Evolutionary conservation across 495 filamentous ascomycete species (phyloP), one percentile per base, ranked within the genome.

Genomic region (Annulohypoxylon stygium): DNA sequence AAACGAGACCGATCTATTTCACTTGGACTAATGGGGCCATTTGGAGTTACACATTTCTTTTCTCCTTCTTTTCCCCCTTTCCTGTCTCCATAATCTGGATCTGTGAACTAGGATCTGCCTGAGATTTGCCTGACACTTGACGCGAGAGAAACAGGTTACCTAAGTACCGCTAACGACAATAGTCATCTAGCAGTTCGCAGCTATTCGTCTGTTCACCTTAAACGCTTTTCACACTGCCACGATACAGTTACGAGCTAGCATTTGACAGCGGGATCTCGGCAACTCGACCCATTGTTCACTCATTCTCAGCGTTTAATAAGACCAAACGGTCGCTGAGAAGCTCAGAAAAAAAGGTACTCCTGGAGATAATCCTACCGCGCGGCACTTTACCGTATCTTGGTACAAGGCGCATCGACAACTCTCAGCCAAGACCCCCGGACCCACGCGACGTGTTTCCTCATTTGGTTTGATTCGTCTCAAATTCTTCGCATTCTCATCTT

Each of bases 401-500:
- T 55, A 54, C 59, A 39, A 48, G 18, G 26, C 65, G 33, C 47
- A 41, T 65, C 50, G 37, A 67, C 39, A 20, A 47, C 62, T 18
- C 37, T 39, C 2, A 70, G 63, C 72, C 72, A 75, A 75, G 72
- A 55, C 59, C 26, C 58, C 58, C 37, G 36, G 72, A 69, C 66
- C 74, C 74, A 76, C 74, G 62, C 70, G 62, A 76, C 62, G 66
- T 65, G 18, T 61, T 70, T 39, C 70, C 67, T 70, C 58, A 70
- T 76, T 50, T 45, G 70, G 66, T 37, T 37, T 43, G 48, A 65
- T 61, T 70, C 69, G 74, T 73, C 61, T 76, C 69, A 51, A 69
- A 48, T 65, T 69, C 60, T 55, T 57, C 14, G 30, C 53, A 57
- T n/a, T 11, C 33, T 59, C 54, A 43, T 37, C 36, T 30, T 37